Percentiles rank a stretch among this genome's conserved stretches.
Evolutionary conservation across 148 eudicot genomes (phyloP).

Genomic region (Rhododendron vialii): DNA sequence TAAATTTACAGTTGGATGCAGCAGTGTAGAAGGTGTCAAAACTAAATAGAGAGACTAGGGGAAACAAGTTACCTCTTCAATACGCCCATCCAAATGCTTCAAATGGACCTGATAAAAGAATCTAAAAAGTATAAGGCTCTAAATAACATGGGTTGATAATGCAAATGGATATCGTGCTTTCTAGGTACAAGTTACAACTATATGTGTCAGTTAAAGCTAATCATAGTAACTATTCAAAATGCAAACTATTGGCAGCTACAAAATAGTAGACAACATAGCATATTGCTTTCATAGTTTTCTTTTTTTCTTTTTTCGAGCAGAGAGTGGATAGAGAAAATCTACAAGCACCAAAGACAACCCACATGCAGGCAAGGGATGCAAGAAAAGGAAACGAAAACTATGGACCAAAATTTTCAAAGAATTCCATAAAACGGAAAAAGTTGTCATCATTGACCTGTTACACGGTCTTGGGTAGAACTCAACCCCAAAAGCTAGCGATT

Average conservation of each 20-base stretch:
- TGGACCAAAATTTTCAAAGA: neutral
- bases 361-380: neutral
- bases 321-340: neutral
- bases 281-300: neutral
- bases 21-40: slow-evolving; percentile 1
- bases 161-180: neutral
- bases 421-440: neutral
- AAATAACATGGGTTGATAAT: neutral
- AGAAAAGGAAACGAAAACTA: neutral
- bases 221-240: neutral
- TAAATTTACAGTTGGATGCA: slow-evolving; percentile 21
- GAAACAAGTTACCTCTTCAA: slow-evolving; percentile 71
- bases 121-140: slow-evolving; percentile 9
- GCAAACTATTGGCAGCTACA: neutral
- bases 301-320: neutral
- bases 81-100: slow-evolving; percentile 99
- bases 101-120: slow-evolving; percentile 64
- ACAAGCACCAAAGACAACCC: neutral
- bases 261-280: neutral
- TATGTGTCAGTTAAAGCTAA: neutral
- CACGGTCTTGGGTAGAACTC: neutral
- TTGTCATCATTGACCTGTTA: neutral
- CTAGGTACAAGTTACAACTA: neutral
- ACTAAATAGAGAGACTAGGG: neutral
- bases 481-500: neutral